Conservation (phyloP, 148 eudicot species). For the Arctostaphylos glauca region DNA sequence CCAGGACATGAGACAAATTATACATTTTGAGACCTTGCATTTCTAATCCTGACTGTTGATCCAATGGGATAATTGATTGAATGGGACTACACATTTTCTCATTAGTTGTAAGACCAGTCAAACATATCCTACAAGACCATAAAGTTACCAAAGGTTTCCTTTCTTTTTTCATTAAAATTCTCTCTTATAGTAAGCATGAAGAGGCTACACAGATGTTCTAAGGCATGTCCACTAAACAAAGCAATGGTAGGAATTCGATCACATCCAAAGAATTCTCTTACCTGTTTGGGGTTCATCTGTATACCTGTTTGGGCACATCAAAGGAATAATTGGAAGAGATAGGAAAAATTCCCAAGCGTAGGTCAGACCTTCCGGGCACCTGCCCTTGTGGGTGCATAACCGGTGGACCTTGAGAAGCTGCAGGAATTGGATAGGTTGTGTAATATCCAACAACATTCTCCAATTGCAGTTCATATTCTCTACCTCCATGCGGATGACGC, state of each 20-base stretch:
- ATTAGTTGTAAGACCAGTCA: too few relatives aligned
- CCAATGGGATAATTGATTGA: too few relatives aligned
- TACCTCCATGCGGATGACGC: not conserved
- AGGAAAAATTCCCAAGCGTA: not conserved
- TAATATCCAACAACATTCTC: not conserved
- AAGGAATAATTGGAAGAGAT: not conserved
- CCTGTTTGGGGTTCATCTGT: not conserved
- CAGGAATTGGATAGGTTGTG: not conserved
- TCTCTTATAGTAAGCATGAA: not conserved
- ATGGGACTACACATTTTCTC: too few relatives aligned
- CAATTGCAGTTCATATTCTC: not conserved
- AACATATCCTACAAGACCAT: not conserved
- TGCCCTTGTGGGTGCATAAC: not conserved
- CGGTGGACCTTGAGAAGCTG: not conserved
- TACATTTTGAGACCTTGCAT: too few relatives aligned
- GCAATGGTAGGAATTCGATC: not conserved
- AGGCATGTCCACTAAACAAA: not conserved
- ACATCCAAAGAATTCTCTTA: not conserved
- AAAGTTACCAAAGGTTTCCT: not conserved
- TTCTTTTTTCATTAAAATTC: not conserved
- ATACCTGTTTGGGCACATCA: not conserved
- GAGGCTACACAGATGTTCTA: slow-evolving; percentile 2
- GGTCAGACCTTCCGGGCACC: not conserved
- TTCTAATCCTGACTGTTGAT: too few relatives aligned
- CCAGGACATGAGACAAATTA: too few relatives aligned